Percentiles rank a stretch among this genome's conserved stretches.
These are phyloP conservation scores for Lasiodiplodia gonubiensis DNA, from an alignment of 2,329 filamentous ascomycete genomes.

Conservation along the genomic window DNA sequence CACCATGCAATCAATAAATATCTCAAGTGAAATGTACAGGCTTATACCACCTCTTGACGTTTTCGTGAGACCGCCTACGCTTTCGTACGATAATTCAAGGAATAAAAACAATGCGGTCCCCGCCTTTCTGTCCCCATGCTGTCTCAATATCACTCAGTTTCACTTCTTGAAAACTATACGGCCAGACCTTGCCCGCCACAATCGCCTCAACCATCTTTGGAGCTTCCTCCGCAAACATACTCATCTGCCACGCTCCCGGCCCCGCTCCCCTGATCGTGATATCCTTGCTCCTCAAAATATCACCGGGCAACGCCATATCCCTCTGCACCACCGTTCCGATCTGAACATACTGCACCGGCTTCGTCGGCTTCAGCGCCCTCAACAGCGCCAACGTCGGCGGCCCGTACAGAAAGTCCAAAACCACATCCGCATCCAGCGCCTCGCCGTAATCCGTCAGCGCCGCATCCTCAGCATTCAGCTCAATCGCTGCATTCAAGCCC, in stretches of 20 bases:
- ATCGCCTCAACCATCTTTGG: constrained; percentile 37
- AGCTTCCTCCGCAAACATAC: constrained; percentile 40
- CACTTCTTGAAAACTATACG: constrained; percentile 39
- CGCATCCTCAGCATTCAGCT: constrained; percentile 45
- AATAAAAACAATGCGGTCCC: constrained; percentile 30
- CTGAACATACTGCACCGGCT: constrained; percentile 60
- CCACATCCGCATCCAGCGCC: constrained; percentile 57
- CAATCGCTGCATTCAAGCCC: constrained; percentile 55
- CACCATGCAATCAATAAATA: no score
- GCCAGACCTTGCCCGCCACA: constrained; percentile 15
- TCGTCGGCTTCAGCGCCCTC: constrained; percentile 46
- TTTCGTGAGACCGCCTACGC: neutral
- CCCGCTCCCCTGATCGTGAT: constrained; percentile 57
- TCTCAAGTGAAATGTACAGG: neutral
- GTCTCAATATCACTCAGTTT: constrained; percentile 41
- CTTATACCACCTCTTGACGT: neutral
- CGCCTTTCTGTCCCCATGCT: constrained; percentile 39
- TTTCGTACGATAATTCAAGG: neutral
- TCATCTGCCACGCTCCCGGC: constrained; percentile 51
- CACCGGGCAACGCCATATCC: constrained; percentile 49
- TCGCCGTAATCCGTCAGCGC: constrained; percentile 55
- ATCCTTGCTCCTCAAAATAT: constrained; percentile 56
- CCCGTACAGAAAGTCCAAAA: constrained; percentile 65
- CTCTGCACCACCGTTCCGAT: constrained; percentile 55
- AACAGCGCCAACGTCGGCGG: constrained; percentile 47